Evolutionary conservation across 768 basidiomycete genomes (phyloP).

Genomic region (Trichaptum fuscoviolaceum): DNA sequence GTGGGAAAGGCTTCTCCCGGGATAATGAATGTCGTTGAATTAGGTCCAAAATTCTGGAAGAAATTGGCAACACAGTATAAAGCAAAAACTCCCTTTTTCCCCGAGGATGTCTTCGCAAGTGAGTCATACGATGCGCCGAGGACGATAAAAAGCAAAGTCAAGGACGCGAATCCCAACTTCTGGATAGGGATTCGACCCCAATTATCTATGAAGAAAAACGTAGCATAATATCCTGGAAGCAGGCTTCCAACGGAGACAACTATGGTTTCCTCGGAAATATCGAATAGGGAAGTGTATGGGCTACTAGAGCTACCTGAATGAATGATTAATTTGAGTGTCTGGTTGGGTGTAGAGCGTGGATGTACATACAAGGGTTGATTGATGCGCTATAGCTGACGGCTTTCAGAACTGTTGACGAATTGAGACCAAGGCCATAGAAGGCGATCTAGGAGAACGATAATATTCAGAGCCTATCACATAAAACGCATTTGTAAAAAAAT

Average conservation of each 20-base stretch:
- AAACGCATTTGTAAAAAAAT: not conserved
- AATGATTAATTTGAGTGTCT: not conserved
- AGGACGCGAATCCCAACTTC: conserved; percentile 31
- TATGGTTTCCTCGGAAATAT: conserved; percentile 17
- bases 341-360: not conserved
- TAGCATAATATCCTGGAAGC: conserved; percentile 35
- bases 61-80: conserved; percentile 36
- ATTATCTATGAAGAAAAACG: conserved; percentile 31
- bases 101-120: conserved; percentile 21
- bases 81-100: conserved; percentile 28
- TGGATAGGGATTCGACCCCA: conserved; percentile 38
- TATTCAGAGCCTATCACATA: not conserved
- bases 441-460: conserved; percentile 26
- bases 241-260: conserved; percentile 33
- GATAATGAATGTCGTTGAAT: conserved; percentile 39
- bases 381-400: conserved; percentile 23
- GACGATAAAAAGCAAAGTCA: conserved; percentile 28
- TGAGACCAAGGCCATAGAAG: conserved; percentile 46
- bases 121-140: conserved; percentile 27
- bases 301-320: not conserved
- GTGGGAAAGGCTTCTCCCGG: conserved; percentile 44
- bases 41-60: conserved; percentile 42
- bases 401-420: conserved; percentile 37
- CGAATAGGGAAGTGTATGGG: conserved; percentile 27
- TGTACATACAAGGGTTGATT: conserved; percentile 6